These are phyloP conservation scores for Zygosaccharomyces gambellarensis DNA, from an alignment of 805 yeast genomes.

Conservation along the genomic window DNA sequence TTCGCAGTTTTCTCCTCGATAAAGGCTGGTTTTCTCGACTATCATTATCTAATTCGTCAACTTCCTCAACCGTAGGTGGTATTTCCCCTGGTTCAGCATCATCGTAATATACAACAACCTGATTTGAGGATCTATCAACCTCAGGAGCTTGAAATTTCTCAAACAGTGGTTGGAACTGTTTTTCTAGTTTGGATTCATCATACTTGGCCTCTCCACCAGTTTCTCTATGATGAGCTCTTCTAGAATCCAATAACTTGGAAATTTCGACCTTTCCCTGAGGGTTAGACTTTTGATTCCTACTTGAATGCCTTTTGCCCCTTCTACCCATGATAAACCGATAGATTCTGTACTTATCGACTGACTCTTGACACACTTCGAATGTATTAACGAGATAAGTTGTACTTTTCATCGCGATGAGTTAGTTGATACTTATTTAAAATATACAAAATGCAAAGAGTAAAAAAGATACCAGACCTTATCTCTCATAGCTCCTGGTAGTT, in stretches of 20 bases:
- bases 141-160: constrained; percentile 11
- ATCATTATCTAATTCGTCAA: neutral
- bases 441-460: neutral
- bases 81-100: constrained; percentile 10
- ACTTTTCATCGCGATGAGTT: constrained; percentile 1
- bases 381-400: too few species aligned
- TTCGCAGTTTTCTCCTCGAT: constrained; percentile 47
- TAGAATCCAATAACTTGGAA: constrained; percentile 9
- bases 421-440: neutral
- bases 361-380: neutral
- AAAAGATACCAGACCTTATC: neutral
- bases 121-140: constrained; percentile 19
- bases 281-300: neutral
- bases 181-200: constrained; percentile 15
- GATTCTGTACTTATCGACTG: neutral
- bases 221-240: constrained; percentile 5
- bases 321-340: constrained; percentile 12
- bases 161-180: constrained; percentile 15
- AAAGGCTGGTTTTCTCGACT: constrained; percentile 18
- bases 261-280: constrained; percentile 7
- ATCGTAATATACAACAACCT: constrained; percentile 2
- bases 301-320: constrained; percentile 7
- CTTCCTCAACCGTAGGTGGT: neutral
- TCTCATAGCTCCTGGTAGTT: neutral
- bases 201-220: constrained; percentile 12